These are phyloP conservation scores for Fusarium coffeatum DNA, from an alignment of 2,329 filamentous ascomycete genomes.

Conservation along the genomic window DNA sequence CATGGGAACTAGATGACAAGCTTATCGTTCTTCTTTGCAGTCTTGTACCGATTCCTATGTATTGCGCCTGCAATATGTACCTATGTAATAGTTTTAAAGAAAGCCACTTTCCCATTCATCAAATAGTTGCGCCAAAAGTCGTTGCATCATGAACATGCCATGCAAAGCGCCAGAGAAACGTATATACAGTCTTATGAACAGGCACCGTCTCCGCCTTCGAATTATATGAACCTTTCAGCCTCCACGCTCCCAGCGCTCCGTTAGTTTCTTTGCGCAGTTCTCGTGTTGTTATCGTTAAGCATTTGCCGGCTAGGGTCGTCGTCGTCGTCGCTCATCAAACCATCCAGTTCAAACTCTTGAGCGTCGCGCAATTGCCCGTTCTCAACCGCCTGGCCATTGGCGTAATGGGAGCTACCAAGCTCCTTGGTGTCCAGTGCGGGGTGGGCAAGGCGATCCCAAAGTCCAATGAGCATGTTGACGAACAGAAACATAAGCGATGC, in stretches of 20 bases:
- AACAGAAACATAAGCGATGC: constrained; percentile 94
- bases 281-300: constrained; percentile 46
- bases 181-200: neutral
- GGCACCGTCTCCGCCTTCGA: neutral
- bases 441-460: constrained; percentile 76
- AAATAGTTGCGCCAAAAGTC: neutral
- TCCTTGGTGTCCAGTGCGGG: constrained; percentile 53
- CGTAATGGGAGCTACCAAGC: constrained; percentile 51
- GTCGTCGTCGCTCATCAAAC: constrained; percentile 89
- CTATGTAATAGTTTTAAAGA: constrained; percentile 7
- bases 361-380: constrained; percentile 78
- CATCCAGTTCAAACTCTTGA: constrained; percentile 93
- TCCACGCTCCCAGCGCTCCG: neutral
- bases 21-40: neutral
- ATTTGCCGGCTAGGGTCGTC: constrained; percentile 63
- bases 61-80: constrained; percentile 6
- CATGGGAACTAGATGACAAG: neutral
- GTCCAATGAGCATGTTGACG: constrained; percentile 82
- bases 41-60: too few species aligned
- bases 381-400: constrained; percentile 54
- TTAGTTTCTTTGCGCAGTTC: constrained; percentile 52
- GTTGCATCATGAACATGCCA: neutral
- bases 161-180: neutral
- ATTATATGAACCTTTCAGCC: neutral
- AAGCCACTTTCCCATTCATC: neutral